Evolutionary conservation across 2,329 filamentous ascomycete genomes (phyloP), one percentile per base, ranked within the genome.

Genomic region (Hypoxylon sp.): DNA sequence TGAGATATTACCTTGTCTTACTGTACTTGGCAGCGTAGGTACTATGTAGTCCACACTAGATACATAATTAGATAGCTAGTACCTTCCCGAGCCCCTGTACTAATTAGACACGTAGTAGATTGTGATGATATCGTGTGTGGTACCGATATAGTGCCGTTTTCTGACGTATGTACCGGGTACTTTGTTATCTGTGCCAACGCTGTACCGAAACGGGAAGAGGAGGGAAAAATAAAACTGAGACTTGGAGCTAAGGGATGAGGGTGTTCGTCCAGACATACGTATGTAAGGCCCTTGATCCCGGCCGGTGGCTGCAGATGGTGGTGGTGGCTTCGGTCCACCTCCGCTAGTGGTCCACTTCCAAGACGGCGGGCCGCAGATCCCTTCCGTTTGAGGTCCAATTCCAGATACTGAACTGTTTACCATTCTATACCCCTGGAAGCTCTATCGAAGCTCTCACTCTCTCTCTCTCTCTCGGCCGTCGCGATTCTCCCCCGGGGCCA

Each of bases 281-380:
- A 18, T 18, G 22, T 18, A 51, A 4, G 11, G 9, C 50, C 45
- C 28, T 45, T 48, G 52, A 30, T 64, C 48, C 54, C 52, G 62
- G 61, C 30, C 54, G 53, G 42, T 68, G 48, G 58, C 65, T 65
- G 58, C 55, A 63, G 49, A 3, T 44, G 28, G 40, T 68, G 54
- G 8, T 44, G 28, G 40, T 68, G 54, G 65, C 54, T 65, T 68
- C 65, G 54, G 59, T 33, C 62, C 51, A 65, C 54, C 49, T 65
- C 65, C 54, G 62, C 58, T 32, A 45, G 26, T 18, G 33, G 44
- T 8, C 46, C 36, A 57, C 57, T 49, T 40, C 65, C 60, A 64
- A 59, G 58, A 63, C 62, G 59, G 59, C 58, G 46, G 62, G 46
- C 51, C 52, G 65, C 62, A 57, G 65, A 68, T 68, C 65, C 16